Evolutionary conservation across 2,329 filamentous ascomycete genomes (phyloP).

Genomic region (Fusarium pseudonygamai): DNA sequence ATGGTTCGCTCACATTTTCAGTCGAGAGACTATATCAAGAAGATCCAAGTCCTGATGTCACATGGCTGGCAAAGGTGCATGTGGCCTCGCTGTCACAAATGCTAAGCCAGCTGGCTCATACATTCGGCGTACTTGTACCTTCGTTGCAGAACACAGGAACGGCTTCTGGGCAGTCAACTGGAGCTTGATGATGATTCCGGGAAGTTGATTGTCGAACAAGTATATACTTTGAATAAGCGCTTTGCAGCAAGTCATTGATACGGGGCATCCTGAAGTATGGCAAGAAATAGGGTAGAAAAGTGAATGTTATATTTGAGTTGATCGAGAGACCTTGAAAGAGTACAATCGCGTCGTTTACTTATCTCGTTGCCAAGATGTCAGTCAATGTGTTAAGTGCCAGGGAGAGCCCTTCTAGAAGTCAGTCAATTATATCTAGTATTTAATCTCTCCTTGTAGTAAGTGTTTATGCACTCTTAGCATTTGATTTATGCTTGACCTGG

Average conservation of each 20-base stretch:
- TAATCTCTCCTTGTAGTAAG: too few species aligned
- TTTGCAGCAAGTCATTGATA: not conserved
- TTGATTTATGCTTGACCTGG: not conserved
- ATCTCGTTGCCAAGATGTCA: not conserved
- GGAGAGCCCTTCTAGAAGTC: not conserved
- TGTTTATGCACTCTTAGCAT: not conserved
- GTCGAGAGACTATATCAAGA: not conserved
- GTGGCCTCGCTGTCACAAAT: not conserved
- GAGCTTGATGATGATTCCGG: not conserved
- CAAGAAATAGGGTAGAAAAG: not conserved
- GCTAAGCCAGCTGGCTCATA: not conserved
- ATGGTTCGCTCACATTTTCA: not conserved
- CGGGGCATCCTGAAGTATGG: not conserved
- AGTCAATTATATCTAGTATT: not conserved
- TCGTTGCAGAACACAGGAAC: not conserved
- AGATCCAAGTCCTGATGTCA: not conserved
- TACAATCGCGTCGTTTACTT: rapidly evolving
- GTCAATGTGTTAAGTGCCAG: not conserved
- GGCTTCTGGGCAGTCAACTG: not conserved
- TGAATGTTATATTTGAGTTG: not conserved
- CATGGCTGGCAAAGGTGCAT: not conserved
- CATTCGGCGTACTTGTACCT: not conserved
- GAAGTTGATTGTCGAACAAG: not conserved
- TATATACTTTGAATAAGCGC: not conserved
- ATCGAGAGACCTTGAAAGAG: not conserved